Conservation (phyloP, 371 early-diverging fungal genomes). For the Mortierella sp. region DNA sequence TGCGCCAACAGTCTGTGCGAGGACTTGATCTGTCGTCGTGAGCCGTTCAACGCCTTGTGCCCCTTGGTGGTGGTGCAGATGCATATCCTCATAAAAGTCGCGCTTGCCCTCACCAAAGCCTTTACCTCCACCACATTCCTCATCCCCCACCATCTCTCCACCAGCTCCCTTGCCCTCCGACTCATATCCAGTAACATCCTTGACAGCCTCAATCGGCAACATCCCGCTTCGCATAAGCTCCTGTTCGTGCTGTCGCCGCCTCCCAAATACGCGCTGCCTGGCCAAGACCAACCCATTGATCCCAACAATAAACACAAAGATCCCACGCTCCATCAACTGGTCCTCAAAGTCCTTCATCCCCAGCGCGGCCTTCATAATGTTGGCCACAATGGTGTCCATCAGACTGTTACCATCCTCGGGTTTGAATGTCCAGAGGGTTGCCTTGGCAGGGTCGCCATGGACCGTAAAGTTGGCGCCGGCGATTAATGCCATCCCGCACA, state of each 20-base stretch:
- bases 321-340: slow-evolving; percentile 60
- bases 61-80: not conserved
- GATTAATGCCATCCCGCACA: slow-evolving; percentile 22
- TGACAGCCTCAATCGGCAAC: not conserved
- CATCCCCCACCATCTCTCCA: not conserved
- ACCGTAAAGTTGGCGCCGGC: slow-evolving; percentile 19
- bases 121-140: not conserved
- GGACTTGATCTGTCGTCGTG: slow-evolving; percentile 1
- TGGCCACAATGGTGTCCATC: slow-evolving; percentile 61
- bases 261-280: slow-evolving; percentile 63
- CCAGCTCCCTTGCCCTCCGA: not conserved
- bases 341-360: slow-evolving; percentile 57
- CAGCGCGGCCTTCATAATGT: slow-evolving; percentile 57
- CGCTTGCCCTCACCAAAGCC: not conserved
- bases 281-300: slow-evolving; percentile 68
- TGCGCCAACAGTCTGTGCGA: not conserved
- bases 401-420: slow-evolving; percentile 22
- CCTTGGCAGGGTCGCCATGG: slow-evolving; percentile 9
- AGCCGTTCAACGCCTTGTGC: no score
- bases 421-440: slow-evolving; percentile 33
- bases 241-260: slow-evolving; percentile 25
- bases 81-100: slow-evolving; percentile 3
- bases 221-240: slow-evolving; percentile 59
- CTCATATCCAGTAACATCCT: not conserved
- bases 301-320: slow-evolving; percentile 67